Conservation (phyloP, 2,329 filamentous ascomycete genomes). For the Dactylellina haptotyla region DNA sequence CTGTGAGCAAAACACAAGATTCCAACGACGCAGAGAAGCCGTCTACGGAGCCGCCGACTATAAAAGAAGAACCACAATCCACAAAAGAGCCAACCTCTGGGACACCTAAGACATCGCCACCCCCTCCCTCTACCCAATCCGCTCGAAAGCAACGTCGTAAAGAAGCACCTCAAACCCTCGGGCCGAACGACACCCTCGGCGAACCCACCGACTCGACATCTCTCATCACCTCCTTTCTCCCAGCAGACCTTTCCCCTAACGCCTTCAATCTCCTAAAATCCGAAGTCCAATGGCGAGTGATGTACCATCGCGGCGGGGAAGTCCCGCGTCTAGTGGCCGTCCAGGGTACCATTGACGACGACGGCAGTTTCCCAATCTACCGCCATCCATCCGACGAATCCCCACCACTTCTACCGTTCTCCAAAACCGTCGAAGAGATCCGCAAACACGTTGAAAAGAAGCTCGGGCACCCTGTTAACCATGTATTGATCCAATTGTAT, state of each 20-base stretch:
- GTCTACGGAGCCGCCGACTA: not conserved
- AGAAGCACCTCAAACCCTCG: slow-evolving; percentile 59
- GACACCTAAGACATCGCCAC: not conserved
- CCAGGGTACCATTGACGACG: slow-evolving; percentile 75
- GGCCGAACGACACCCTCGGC: slow-evolving; percentile 71
- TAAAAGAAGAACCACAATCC: not conserved
- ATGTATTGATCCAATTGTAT: slow-evolving; percentile 92
- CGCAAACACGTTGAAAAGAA: slow-evolving; percentile 74
- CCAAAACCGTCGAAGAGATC: slow-evolving; percentile 75
- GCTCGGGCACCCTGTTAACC: slow-evolving; percentile 84
- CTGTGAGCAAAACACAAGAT: too few relatives aligned
- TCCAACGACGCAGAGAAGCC: too few relatives aligned
- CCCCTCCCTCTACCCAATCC: slow-evolving; percentile 53
- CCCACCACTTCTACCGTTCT: slow-evolving; percentile 79
- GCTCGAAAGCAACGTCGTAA: slow-evolving; percentile 49
- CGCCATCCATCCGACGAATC: slow-evolving; percentile 92
- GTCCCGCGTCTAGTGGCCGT: slow-evolving; percentile 92
- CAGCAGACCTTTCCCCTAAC: slow-evolving; percentile 67
- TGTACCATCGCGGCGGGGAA: slow-evolving; percentile 90
- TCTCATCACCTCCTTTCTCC: slow-evolving; percentile 76
- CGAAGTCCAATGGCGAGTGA: slow-evolving; percentile 87
- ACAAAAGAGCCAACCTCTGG: not conserved
- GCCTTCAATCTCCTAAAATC: slow-evolving; percentile 76
- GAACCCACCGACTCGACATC: slow-evolving; percentile 76
- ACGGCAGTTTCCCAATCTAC: slow-evolving; percentile 86